Percentiles rank a stretch among this genome's conserved stretches.
Evolutionary conservation across 2,329 filamentous ascomycete species (phyloP).

Genomic region (Davidsoniella australis): DNA sequence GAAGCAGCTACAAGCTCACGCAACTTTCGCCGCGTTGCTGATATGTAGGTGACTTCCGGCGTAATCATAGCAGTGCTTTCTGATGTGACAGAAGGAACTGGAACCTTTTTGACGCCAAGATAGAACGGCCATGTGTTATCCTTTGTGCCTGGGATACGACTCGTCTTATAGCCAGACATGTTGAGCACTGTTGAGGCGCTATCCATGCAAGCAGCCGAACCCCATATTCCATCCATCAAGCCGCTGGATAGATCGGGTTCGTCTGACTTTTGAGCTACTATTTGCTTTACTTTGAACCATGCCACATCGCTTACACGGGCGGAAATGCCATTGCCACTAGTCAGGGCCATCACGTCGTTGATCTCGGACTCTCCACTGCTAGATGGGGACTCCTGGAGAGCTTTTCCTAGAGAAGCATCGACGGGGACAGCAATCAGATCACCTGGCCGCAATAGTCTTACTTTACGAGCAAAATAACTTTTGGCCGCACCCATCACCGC

Average conservation of each 20-base stretch:
- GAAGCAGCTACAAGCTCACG: slow-evolving; percentile 76
- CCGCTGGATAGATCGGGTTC: slow-evolving; percentile 33
- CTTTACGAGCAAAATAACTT: slow-evolving; percentile 68
- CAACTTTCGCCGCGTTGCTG: slow-evolving; percentile 50
- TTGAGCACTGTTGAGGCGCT: slow-evolving; percentile 76
- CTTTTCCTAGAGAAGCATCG: slow-evolving; percentile 67
- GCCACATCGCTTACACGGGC: slow-evolving; percentile 42
- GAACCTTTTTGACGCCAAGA: slow-evolving; percentile 54
- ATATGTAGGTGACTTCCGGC: slow-evolving; percentile 34
- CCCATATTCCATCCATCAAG: slow-evolving; percentile 52
- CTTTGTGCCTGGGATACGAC: slow-evolving; percentile 58
- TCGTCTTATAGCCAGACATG: slow-evolving; percentile 74
- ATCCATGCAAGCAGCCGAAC: slow-evolving; percentile 71
- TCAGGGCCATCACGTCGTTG: slow-evolving; percentile 47
- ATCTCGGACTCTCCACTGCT: slow-evolving; percentile 41
- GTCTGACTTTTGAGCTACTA: slow-evolving; percentile 38
- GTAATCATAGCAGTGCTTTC: slow-evolving; percentile 21
- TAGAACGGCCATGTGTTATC: slow-evolving; percentile 82
- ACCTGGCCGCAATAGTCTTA: slow-evolving; percentile 67
- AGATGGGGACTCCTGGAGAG: slow-evolving; percentile 54
- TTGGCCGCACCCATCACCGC: slow-evolving; percentile 77
- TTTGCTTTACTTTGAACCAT: slow-evolving; percentile 82
- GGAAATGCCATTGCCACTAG: slow-evolving; percentile 18
- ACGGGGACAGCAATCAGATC: slow-evolving; percentile 82
- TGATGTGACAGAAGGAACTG: slow-evolving; percentile 24